A percentile compares a stretch with the other conserved stretches of the same genome.
Conservation (phyloP, 1,139 yeast species). For the Groenewaldozyma sp. region DNA sequence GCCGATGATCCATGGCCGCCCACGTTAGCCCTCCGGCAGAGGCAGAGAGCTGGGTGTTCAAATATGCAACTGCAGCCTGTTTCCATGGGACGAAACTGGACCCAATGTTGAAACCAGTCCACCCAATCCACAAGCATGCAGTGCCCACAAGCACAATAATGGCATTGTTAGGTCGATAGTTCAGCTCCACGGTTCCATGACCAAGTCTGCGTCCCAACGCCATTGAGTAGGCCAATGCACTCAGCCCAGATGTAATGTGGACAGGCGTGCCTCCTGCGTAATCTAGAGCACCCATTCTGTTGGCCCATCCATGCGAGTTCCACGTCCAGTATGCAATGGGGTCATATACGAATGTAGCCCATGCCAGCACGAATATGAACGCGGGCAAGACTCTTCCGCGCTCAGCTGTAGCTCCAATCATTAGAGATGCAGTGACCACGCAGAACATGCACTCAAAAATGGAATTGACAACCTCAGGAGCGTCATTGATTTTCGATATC, state of each 20-base stretch:
- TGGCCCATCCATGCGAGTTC: slow-evolving; percentile 52
- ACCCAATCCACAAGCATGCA: slow-evolving; percentile 55
- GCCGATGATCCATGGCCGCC: slow-evolving; percentile 26
- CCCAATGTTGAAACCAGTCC: slow-evolving; percentile 86
- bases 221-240: slow-evolving; percentile 51
- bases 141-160: slow-evolving; percentile 46
- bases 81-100: slow-evolving; percentile 55
- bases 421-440: slow-evolving; percentile 42
- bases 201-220: slow-evolving; percentile 41
- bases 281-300: slow-evolving; percentile 43
- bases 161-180: slow-evolving; percentile 27
- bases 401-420: slow-evolving; percentile 53
- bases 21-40: slow-evolving; percentile 29
- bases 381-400: slow-evolving; percentile 49
- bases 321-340: slow-evolving; percentile 62
- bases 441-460: slow-evolving; percentile 46
- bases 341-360: slow-evolving; percentile 52
- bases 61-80: slow-evolving; percentile 35
- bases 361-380: slow-evolving; percentile 42
- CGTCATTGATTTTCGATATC: slow-evolving; percentile 37
- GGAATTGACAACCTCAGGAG: slow-evolving; percentile 33
- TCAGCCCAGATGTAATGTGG: slow-evolving; percentile 53
- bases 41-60: slow-evolving; percentile 29
- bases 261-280: slow-evolving; percentile 60
- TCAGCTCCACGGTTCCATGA: slow-evolving; percentile 16